Conservation (phyloP, 371 early-diverging fungal species). For the Quaeritorhiza haematococci region DNA sequence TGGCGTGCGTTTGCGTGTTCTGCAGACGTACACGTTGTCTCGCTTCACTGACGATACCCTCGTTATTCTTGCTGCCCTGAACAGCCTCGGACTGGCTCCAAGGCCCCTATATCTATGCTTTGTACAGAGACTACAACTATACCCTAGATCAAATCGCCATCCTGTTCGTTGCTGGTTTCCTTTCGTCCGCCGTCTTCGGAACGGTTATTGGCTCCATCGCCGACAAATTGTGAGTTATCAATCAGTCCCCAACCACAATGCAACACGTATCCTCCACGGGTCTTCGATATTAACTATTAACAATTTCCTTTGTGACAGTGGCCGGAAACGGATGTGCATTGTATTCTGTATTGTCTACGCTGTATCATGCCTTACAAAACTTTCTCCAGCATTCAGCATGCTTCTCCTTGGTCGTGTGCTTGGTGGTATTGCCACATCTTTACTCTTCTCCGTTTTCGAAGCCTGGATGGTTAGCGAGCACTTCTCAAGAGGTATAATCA, state of each 20-base stretch:
- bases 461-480: conserved; percentile 78
- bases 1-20: background rate
- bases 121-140: conserved; percentile 62
- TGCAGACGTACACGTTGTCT: no score
- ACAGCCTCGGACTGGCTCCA: conserved; percentile 72
- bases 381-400: conserved; percentile 44
- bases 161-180: conserved; percentile 68
- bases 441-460: conserved; percentile 72
- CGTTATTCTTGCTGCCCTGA: background rate
- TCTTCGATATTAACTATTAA: conserved; percentile 3
- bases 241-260: background rate
- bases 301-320: conserved; percentile 34
- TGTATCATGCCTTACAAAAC: conserved; percentile 50
- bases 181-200: conserved; percentile 68
- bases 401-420: conserved; percentile 61
- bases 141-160: conserved; percentile 57
- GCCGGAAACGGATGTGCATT: conserved; percentile 58
- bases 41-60: background rate
- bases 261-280: background rate
- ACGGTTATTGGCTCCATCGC: conserved; percentile 67
- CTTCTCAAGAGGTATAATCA: conserved; percentile 34
- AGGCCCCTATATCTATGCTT: conserved; percentile 64
- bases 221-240: conserved; percentile 57
- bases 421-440: conserved; percentile 64
- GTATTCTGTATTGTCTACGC: conserved; percentile 59